A percentile compares a stretch with the other conserved stretches of the same genome.
These are phyloP conservation scores for Cordyceps farinosa DNA, from an alignment of 2,329 filamentous ascomycete genomes.

Conservation along the genomic window DNA sequence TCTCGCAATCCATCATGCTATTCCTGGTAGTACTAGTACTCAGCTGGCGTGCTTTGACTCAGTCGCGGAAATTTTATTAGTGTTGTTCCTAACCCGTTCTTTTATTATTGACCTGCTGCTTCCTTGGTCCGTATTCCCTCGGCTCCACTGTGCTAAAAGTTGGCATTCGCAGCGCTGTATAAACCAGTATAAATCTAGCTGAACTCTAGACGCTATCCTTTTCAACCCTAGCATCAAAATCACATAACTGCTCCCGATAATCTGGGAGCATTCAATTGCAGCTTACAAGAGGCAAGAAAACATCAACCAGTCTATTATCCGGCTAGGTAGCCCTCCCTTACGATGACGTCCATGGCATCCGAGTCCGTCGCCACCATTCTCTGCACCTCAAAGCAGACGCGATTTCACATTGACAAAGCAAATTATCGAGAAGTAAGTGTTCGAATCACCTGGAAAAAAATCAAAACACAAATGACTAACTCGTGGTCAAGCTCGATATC, in stretches of 20 bases:
- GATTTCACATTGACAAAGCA: slow-evolving; percentile 57
- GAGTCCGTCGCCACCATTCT: slow-evolving; percentile 53
- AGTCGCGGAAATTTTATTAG: too few relatives aligned
- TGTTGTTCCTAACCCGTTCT: neutral
- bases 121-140: neutral
- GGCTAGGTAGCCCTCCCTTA: slow-evolving; percentile 12
- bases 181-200: neutral
- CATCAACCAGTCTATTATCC: neutral
- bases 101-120: neutral
- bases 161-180: neutral
- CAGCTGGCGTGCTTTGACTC: neutral
- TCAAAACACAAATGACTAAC: neutral
- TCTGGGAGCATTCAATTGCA: neutral
- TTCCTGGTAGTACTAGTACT: neutral
- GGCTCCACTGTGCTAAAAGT: neutral
- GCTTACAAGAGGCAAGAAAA: neutral
- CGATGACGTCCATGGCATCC: slow-evolving; percentile 47
- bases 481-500: slow-evolving; percentile 58
- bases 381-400: slow-evolving; percentile 64
- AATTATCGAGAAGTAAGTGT: slow-evolving; percentile 54
- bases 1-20: neutral
- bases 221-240: neutral
- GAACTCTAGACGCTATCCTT: neutral
- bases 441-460: neutral
- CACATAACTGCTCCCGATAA: neutral